Percentiles rank a stretch among this genome's conserved stretches.
These are phyloP conservation scores for Patellifolia procumbens DNA, from an alignment of 179 eudicot genomes.

Conservation along the genomic window DNA sequence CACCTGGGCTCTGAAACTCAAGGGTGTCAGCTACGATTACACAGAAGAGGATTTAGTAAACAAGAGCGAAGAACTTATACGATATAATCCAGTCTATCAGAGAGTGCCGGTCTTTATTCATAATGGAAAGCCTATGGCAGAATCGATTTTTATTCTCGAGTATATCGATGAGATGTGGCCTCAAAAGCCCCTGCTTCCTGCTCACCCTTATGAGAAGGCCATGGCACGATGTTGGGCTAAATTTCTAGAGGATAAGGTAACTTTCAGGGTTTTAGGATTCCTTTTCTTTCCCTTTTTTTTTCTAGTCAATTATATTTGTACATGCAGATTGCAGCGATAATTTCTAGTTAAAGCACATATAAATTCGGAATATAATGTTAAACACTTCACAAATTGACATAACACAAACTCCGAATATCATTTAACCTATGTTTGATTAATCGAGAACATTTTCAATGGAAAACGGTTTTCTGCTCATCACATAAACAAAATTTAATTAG, in stretches of 20 bases:
- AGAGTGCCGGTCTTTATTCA: conserved; percentile 33
- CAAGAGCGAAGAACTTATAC: conserved; percentile 35
- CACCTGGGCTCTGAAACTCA: conserved; percentile 38
- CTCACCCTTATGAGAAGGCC: conserved; percentile 28
- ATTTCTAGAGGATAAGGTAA: conserved; percentile 35
- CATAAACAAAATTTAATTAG: no score
- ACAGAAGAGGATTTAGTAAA: conserved; percentile 25
- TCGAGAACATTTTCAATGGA: no score
- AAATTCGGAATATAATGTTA: no score
- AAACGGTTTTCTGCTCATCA: no score
- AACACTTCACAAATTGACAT: not conserved
- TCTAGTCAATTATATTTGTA: not conserved
- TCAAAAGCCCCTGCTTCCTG: conserved; percentile 30
- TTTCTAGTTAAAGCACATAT: not conserved
- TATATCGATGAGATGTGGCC: conserved; percentile 35
- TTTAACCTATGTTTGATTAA: no score
- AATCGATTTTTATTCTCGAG: conserved; percentile 33
- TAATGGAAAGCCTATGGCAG: conserved; percentile 22
- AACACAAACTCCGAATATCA: not conserved
- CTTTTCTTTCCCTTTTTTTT: not conserved
- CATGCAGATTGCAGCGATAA: no score
- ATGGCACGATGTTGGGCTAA: conserved; percentile 29
- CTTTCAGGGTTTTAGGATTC: not conserved
- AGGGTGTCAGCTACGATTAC: conserved; percentile 30
- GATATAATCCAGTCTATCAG: conserved; percentile 31